Evolutionary conservation across 352 stramenopile genomes (phyloP), one percentile per base, ranked within the genome.

Genomic region (Phytophthora sansomeana): DNA sequence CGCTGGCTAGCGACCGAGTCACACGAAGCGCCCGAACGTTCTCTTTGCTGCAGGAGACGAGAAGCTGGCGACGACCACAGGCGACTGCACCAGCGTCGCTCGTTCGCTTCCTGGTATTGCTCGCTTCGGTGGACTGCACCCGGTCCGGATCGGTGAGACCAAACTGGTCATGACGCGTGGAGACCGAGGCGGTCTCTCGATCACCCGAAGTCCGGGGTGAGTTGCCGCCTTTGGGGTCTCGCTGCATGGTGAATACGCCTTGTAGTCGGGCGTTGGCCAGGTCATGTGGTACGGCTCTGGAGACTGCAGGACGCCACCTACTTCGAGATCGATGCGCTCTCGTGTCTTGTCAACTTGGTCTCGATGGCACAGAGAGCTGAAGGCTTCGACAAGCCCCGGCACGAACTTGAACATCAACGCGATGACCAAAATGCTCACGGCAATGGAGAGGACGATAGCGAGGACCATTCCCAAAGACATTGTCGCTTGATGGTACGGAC

Each of bases 331-430:
- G 7, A 72, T 61, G 36, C 19, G 29, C 21, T 58, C 56, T 42
- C 33, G 30, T 16, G 54, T 33, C 26, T 67, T 59, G 5, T 63
- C 29, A 11, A 51, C 32, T 60, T 71, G 38, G 5, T 56, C 47
- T 66, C 53, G 53, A 9, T 41, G 30, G 7, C 66, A 47, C 1
- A 61, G 26, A 10, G 29, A 65, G 13, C 47, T 11, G 17, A 68
- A 43, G 11, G 29, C n/a, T 7, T 33, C 16, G n/a, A 53, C 26
- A 6, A 66, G 38, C 47, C 49, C 58, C 3, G 56, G 44, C 1
- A 78, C 30, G 70, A 81, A 80, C 61, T 78, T 83, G 57, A 85
- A 48, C 28, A 68, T 68, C 24, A 87, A 35, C 14, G 64, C 69
- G 50, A 72, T 47, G 38, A 79, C 32, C 44, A 83, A 64, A 51